Evolutionary conservation across 2,329 filamentous ascomycete species (phyloP).

Genomic region (Scolecobasidium constrictum): DNA sequence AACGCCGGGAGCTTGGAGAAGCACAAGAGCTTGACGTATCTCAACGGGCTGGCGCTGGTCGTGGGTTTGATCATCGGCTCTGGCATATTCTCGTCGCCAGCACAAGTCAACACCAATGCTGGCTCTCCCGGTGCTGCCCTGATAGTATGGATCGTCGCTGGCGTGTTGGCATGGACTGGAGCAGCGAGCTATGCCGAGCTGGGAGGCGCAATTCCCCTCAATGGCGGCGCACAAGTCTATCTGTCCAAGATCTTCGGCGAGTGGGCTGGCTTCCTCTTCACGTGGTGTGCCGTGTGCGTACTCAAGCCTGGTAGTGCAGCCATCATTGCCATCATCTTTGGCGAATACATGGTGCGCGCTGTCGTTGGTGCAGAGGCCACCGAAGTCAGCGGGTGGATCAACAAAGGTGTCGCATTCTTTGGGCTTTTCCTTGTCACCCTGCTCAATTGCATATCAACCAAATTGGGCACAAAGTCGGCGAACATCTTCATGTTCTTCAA

Average conservation of each 20-base stretch:
- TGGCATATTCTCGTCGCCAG: constrained; percentile 90
- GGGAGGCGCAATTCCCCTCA: constrained; percentile 88
- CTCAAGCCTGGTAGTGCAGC: constrained; percentile 88
- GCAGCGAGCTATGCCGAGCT: constrained; percentile 92
- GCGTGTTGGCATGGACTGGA: constrained; percentile 91
- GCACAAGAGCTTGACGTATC: constrained; percentile 87
- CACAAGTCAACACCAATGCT: constrained; percentile 82
- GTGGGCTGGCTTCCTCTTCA: constrained; percentile 84
- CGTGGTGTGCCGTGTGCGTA: constrained; percentile 90
- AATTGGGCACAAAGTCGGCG: constrained; percentile 73
- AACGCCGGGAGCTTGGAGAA: constrained; percentile 81
- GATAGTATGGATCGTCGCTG: constrained; percentile 84
- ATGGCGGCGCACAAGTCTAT: constrained; percentile 89
- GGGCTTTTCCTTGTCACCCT: constrained; percentile 69
- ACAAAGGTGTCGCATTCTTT: constrained; percentile 73
- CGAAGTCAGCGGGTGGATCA: constrained; percentile 74
- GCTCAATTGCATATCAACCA: constrained; percentile 85
- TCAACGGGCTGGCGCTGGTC: constrained; percentile 86
- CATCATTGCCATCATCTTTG: constrained; percentile 96
- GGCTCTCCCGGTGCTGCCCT: constrained; percentile 84
- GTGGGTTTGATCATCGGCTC: constrained; percentile 91
- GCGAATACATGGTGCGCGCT: constrained; percentile 88
- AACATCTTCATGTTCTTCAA: constrained; percentile 97
- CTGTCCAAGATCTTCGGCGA: constrained; percentile 95
- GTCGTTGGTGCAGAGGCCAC: constrained; percentile 78